Evolutionary conservation across 495 filamentous ascomycete species (phyloP), one percentile per base, ranked within the genome.

Genomic region (Echria macrotheca): DNA sequence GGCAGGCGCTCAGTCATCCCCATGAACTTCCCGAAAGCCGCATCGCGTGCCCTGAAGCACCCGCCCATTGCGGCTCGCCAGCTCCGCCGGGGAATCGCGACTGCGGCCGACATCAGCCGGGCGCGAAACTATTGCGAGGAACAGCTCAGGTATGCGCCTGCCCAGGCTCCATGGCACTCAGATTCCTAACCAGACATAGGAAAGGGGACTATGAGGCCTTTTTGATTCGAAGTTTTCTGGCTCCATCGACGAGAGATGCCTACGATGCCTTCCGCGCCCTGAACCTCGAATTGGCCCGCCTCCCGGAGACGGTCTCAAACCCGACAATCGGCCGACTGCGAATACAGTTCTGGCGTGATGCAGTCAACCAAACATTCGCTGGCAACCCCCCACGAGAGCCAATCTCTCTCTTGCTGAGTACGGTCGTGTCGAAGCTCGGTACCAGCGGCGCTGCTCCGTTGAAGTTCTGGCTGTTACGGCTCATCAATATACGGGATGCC

Each of bases 341-440:
- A 33, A 84, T 94, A 56, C 87, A 95, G 66, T 97, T 96, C 75
- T 96, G 94, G 89, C 80, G 85, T 23, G 91, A 96, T 56, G 76
- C 86, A 18, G 67, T 97, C 23, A 76, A 79, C n/a, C 79, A 79
- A 26, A 80, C 83, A 2, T 82, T 94, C 25, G 72, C 82, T 4
- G 81, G 81, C 26, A 69, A 72, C 0, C 89, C 89, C 0, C 89
- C 89, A 0, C 88, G 91, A 57, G 88, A 97, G 60, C 93, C 93
- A 19, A 86, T 95, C 28, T 85, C 89, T n/a, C 78, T 94, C 40
- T 72, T 97, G 25, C 74, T 98, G 1, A 73, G 85, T 45, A 75
- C 82, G 38, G 86, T 84, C 26, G 74, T 93, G 33, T 65, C 69
- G 3, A 71, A 81, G 32, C 78, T 94, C 6, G 60, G 69, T 23